These are phyloP conservation scores for Loxodes magnus DNA, from an alignment of 73 alveolate genomes.

Conservation along the genomic window DNA sequence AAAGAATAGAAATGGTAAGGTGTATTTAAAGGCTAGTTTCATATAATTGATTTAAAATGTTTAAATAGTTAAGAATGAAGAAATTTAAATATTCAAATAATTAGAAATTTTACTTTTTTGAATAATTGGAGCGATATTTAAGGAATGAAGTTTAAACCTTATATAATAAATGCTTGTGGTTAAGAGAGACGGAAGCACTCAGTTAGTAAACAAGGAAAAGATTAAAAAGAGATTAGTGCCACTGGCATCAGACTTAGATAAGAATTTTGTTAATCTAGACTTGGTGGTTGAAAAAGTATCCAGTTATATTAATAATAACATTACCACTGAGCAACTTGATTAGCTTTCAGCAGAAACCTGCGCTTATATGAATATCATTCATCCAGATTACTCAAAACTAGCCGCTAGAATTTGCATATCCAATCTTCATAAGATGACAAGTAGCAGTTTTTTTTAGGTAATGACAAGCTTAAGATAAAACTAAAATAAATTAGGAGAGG, in stretches of 20 bases:
- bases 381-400: slow-evolving; percentile 76
- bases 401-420: slow-evolving; percentile 92
- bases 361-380: slow-evolving; percentile 20
- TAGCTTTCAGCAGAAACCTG: slow-evolving; percentile 82
- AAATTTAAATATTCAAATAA: too few species aligned
- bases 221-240: slow-evolving; percentile 12
- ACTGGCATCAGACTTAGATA: slow-evolving; percentile 13
- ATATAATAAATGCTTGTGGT: too few species aligned
- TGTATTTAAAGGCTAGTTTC: too few species aligned
- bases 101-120: too few species aligned
- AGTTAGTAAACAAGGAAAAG: slow-evolving; percentile 11
- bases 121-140: too few species aligned
- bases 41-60: too few species aligned
- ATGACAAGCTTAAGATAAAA: not conserved
- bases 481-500: slow-evolving; percentile 36
- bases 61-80: too few species aligned
- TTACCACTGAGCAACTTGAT: slow-evolving; percentile 74
- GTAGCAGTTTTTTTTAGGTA: slow-evolving; percentile 30
- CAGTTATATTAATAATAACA: slow-evolving; percentile 46
- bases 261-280: slow-evolving; percentile 19
- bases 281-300: slow-evolving; percentile 24
- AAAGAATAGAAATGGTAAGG: too few species aligned
- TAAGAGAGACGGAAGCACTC: slow-evolving; percentile 27
- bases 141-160: too few species aligned
- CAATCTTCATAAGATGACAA: slow-evolving; percentile 81